Conservation (phyloP, 192 early-diverging fungal genomes). For the Mortierella alpina region DNA sequence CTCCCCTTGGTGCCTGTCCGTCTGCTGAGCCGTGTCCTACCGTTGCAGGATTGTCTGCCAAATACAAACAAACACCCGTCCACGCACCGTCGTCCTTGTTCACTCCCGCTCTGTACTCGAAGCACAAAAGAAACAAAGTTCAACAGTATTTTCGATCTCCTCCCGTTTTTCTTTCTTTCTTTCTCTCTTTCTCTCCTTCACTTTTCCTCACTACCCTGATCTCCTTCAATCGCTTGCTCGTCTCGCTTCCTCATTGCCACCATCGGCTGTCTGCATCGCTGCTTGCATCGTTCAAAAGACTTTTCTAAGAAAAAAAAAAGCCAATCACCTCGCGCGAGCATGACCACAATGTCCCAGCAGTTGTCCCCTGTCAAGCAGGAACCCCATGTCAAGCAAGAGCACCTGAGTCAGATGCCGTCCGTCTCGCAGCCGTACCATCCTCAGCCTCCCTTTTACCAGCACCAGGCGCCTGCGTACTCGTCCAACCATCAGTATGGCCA, state of each 20-base stretch:
- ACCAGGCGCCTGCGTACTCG: conserved; percentile 1
- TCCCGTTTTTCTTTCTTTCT: background rate
- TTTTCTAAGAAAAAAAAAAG: no score
- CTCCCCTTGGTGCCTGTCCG: background rate
- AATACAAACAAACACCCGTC: no score
- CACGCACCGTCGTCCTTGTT: no score
- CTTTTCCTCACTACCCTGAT: background rate
- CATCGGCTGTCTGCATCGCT: no score
- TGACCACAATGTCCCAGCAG: conserved; percentile 10
- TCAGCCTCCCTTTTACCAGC: conserved; percentile 8
- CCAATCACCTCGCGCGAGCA: no score
- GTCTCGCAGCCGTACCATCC: conserved; percentile 14
- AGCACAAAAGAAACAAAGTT: no score
- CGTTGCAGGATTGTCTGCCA: no score
- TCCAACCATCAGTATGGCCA: conserved; percentile 5
- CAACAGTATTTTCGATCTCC: background rate
- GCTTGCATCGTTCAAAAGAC: no score
- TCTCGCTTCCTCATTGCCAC: background rate
- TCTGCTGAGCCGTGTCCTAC: background rate
- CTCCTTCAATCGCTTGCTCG: background rate
- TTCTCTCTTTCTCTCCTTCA: conserved; percentile 6
- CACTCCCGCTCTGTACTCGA: no score
- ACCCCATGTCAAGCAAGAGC: conserved; percentile 36
- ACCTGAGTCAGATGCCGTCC: background rate
- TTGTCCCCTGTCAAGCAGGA: conserved; percentile 31